Evolutionary conservation across 352 stramenopile species (phyloP).

Genomic region (Phytophthora foliorum): DNA sequence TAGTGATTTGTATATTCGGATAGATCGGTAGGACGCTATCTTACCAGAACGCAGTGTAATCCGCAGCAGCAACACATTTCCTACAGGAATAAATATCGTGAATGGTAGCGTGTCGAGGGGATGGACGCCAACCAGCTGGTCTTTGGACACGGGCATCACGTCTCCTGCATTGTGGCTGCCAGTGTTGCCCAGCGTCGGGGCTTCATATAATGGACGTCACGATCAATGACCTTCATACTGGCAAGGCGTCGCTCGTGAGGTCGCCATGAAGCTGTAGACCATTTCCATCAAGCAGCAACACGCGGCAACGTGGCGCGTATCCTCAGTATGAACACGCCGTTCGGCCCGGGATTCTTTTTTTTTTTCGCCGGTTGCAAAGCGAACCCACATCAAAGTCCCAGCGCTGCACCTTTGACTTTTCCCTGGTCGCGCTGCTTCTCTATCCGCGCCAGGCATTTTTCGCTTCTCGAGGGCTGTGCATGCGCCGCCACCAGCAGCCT

Average conservation of each 20-base stretch:
- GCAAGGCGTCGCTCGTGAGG: background rate
- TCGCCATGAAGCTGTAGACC: background rate
- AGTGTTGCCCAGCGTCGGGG: background rate
- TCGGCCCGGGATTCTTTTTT: slow-evolving; percentile 17
- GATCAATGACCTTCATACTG: background rate
- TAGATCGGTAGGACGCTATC: background rate
- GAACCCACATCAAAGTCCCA: background rate
- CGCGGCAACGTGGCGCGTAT: no score
- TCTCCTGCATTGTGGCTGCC: slow-evolving; percentile 17
- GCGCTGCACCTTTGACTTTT: slow-evolving; percentile 8
- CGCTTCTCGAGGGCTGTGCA: slow-evolving; percentile 31
- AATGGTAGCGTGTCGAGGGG: slow-evolving; percentile 18
- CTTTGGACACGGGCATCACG: slow-evolving; percentile 37
- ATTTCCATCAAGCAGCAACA: no score
- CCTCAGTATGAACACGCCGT: slow-evolving; percentile 9
- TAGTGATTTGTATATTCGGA: background rate
- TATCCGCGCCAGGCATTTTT: slow-evolving; percentile 32
- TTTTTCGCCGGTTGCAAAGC: slow-evolving; percentile 5
- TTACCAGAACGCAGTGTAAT: background rate
- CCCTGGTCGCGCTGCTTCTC: slow-evolving; percentile 12
- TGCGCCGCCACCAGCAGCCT: background rate
- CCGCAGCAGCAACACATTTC: background rate
- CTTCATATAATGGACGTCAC: background rate
- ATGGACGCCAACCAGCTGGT: slow-evolving; percentile 22
- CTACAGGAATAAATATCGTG: background rate